Conservation (phyloP, 2,329 filamentous ascomycete species). For the Thelonectria olida region DNA sequence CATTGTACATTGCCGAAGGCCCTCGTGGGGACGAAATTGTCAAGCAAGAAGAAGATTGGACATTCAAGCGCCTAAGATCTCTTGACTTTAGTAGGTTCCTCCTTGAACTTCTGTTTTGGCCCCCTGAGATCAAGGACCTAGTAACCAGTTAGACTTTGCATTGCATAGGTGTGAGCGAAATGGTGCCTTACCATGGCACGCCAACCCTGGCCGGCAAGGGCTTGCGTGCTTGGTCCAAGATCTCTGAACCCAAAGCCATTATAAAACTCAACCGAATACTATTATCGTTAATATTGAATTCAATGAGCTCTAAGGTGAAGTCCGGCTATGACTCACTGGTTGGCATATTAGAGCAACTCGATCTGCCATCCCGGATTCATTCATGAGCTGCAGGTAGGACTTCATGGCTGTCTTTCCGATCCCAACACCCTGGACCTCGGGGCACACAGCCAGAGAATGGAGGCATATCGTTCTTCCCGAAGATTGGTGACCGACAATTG, state of each 20-base stretch:
- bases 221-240: conserved; percentile 72
- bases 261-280: conserved; percentile 79
- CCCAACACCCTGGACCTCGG: conserved; percentile 77
- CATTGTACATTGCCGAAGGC: not conserved
- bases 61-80: not conserved
- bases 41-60: not conserved
- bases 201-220: conserved; percentile 84
- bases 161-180: too few relatives aligned
- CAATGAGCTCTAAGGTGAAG: not conserved
- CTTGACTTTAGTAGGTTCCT: conserved; percentile 34
- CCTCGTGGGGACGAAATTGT: not conserved
- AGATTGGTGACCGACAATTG: conserved; percentile 74
- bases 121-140: conserved; percentile 38
- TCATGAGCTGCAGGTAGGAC: conserved; percentile 81
- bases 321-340: conserved; percentile 62
- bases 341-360: conserved; percentile 81
- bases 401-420: conserved; percentile 79
- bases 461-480: conserved; percentile 79
- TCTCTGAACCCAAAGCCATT: conserved; percentile 77
- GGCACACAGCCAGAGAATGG: conserved; percentile 84
- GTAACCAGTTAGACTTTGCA: not conserved
- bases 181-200: conserved; percentile 73
- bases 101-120: conserved; percentile 37
- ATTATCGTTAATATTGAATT: conserved; percentile 3
- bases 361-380: conserved; percentile 73